Conservation (phyloP, 805 yeast species). For the Candida sithepensis region DNA sequence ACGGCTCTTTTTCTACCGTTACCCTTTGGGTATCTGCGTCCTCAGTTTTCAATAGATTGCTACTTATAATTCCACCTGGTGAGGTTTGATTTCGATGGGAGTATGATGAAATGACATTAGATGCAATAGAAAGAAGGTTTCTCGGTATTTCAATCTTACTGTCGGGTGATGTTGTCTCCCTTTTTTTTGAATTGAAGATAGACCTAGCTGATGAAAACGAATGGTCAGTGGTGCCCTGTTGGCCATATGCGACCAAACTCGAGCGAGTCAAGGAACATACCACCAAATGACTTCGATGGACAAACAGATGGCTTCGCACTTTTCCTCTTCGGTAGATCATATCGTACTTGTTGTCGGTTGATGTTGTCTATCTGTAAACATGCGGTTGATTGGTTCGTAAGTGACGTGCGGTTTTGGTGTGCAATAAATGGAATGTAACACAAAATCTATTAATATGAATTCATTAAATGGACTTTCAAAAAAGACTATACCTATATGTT, state of each 20-base stretch:
- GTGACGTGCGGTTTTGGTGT: not conserved
- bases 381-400: not conserved
- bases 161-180: not conserved
- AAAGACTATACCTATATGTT: too few relatives aligned
- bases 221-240: not conserved
- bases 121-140: not conserved
- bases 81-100: not conserved
- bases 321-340: constrained; percentile 11
- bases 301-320: constrained; percentile 6
- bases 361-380: not conserved
- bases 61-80: not conserved
- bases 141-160: not conserved
- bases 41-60: not conserved
- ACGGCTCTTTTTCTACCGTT: not conserved
- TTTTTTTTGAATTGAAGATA: constrained; percentile 3
- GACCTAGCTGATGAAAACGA: not conserved
- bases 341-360: not conserved
- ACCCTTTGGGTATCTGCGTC: not conserved
- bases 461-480: not conserved
- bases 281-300: not conserved
- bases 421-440: not conserved
- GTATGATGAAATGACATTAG: not conserved
- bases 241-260: not conserved
- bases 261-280: not conserved
- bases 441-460: not conserved